phyloP scores from a whole-genome alignment of 345 rosid genomes.

The Eucalyptus caleyi region DNA sequence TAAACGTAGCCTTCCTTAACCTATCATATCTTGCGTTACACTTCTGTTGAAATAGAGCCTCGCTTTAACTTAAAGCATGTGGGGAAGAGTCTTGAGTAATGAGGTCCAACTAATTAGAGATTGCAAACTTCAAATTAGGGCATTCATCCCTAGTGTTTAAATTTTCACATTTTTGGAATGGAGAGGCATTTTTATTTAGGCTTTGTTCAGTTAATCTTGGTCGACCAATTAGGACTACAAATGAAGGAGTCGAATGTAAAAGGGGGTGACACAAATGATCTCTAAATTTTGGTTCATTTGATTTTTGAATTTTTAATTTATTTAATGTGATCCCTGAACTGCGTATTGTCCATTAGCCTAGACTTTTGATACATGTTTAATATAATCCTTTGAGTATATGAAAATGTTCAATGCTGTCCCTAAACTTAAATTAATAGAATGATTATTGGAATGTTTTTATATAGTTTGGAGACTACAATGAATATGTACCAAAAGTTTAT shows the following conservation, averaged over 20 bases:
- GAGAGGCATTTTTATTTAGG: background rate
- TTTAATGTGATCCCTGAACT: too few relatives aligned
- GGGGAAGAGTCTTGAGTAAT: background rate
- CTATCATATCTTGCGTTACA: conserved; percentile 15
- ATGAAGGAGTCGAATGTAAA: too few relatives aligned
- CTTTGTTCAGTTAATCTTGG: too few relatives aligned
- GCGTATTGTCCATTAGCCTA: too few relatives aligned
- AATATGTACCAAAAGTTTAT: too few relatives aligned
- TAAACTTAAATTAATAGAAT: too few relatives aligned
- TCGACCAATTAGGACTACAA: accelerated
- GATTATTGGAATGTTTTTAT: too few relatives aligned
- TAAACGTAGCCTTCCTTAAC: background rate
- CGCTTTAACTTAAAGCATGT: conserved; percentile 30
- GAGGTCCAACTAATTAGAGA: conserved; percentile 1
- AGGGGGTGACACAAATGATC: too few relatives aligned
- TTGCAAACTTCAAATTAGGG: background rate
- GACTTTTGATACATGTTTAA: too few relatives aligned
- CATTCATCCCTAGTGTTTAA: background rate
- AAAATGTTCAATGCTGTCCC: accelerated
- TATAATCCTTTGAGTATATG: accelerated
- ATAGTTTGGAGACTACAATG: too few relatives aligned
- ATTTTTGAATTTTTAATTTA: too few relatives aligned
- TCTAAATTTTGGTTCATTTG: too few relatives aligned
- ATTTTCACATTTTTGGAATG: background rate
- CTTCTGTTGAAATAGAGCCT: conserved; percentile 10